Evolutionary conservation across 2,329 filamentous ascomycete species (phyloP).

Genomic region (Fusarium sp.): DNA sequence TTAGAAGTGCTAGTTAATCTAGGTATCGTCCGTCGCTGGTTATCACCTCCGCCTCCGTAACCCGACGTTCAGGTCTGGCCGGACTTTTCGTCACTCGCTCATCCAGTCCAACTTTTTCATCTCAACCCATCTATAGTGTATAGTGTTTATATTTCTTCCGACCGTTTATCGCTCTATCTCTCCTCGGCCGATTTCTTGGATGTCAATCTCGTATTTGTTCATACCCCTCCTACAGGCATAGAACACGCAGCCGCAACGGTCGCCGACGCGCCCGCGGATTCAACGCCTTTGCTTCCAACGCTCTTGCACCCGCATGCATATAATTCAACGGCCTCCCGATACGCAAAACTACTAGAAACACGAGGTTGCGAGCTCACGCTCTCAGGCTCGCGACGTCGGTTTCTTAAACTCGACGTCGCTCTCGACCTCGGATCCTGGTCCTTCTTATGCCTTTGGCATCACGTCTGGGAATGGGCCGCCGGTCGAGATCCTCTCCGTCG

Average conservation of each 20-base stretch:
- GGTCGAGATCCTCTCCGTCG: constrained; percentile 49
- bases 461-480: constrained; percentile 51
- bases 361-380: constrained; percentile 34
- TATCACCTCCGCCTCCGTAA: constrained; percentile 40
- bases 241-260: constrained; percentile 34
- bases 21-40: constrained; percentile 28
- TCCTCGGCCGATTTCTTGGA: constrained; percentile 18
- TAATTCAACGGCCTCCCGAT: constrained; percentile 29
- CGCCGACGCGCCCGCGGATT: constrained; percentile 34
- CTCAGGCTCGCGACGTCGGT: constrained; percentile 42
- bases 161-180: constrained; percentile 4
- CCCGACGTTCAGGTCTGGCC: constrained; percentile 12
- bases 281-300: constrained; percentile 34
- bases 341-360: constrained; percentile 26
- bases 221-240: constrained; percentile 36
- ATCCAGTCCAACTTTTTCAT: constrained; percentile 27
- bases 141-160: constrained; percentile 17
- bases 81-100: constrained; percentile 28
- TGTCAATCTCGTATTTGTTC: constrained; percentile 26
- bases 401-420: constrained; percentile 40
- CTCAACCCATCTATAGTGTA: constrained; percentile 24
- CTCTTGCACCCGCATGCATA: constrained; percentile 31
- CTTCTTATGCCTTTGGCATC: constrained; percentile 49
- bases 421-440: constrained; percentile 45
- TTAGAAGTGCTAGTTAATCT: constrained; percentile 32